Conservation (phyloP, 2,329 filamentous ascomycete genomes). For the Drechslera avenae region DNA sequence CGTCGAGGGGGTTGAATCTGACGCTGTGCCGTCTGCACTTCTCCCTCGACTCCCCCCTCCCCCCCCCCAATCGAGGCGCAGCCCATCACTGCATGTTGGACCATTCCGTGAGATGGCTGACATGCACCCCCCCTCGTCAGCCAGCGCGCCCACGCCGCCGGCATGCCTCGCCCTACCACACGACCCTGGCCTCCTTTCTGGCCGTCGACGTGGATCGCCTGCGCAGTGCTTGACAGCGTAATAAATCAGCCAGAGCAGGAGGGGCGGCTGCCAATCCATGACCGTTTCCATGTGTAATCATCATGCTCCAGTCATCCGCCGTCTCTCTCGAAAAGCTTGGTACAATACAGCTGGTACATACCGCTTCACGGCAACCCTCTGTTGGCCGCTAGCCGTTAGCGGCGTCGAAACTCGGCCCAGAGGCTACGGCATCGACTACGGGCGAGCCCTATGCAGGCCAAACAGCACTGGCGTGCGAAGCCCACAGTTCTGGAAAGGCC, state of each 20-base stretch:
- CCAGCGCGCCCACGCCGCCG: slow-evolving; percentile 12
- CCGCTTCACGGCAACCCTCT: not conserved
- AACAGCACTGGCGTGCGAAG: slow-evolving; percentile 4
- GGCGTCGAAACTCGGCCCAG: not conserved
- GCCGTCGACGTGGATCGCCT: slow-evolving; percentile 14
- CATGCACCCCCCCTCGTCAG: slow-evolving; percentile 9
- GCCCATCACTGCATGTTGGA: slow-evolving; percentile 10
- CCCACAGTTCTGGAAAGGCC: slow-evolving; percentile 10
- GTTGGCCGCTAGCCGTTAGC: too few species aligned
- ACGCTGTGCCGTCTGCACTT: slow-evolving; percentile 14
- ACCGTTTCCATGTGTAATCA: slow-evolving; percentile 18
- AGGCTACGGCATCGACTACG: not conserved
- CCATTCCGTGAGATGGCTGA: slow-evolving; percentile 6
- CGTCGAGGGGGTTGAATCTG: slow-evolving; percentile 1
- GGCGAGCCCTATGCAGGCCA: slow-evolving; percentile 17
- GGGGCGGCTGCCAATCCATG: slow-evolving; percentile 23
- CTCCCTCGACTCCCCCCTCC: slow-evolving; percentile 3
- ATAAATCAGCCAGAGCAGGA: slow-evolving; percentile 26
- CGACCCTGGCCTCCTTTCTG: slow-evolving; percentile 22
- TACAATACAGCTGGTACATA: not conserved
- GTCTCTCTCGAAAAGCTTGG: slow-evolving; percentile 1
- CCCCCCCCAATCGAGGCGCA: not conserved
- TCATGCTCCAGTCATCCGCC: slow-evolving; percentile 5
- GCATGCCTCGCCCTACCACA: slow-evolving; percentile 19
- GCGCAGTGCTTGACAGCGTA: slow-evolving; percentile 13